Base-by-base conservation (phyloP, 257 asterid genomes). In the Nicotiana benthamiana region DNA sequence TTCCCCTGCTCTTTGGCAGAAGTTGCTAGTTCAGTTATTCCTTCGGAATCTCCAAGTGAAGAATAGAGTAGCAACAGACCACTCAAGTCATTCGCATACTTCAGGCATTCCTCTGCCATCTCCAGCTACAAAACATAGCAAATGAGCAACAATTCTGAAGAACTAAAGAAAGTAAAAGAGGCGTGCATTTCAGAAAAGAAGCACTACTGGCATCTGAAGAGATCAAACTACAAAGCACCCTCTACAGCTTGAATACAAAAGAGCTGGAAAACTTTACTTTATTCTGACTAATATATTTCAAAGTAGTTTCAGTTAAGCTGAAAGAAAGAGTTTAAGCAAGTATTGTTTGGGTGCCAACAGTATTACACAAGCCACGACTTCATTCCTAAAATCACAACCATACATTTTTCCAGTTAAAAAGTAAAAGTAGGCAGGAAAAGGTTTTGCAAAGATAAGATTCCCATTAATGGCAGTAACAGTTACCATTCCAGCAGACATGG, bases 401-500 rank as follows among this genome's bases (percentile, higher is more conserved):
- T 74, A 60, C 79, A 74, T 48, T 24, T 74, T 26, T 20, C 51
- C 79, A 48, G 24, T 12, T 1, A 3, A 26, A 48, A 24, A 46
- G 9, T 46, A 48, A 51, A 48, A 24, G 61, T 15, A 74, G 8
- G 61, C 60, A 51, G 13, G 17, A 11, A 15, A 51, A 51, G 53
- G 18, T 51, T 51, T 51, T 7, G 79, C 43, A 74, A 48, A 72
- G 16, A 74, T 48, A 74, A 26, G 26, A 74, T 48, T 16, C 22
- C 62, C 52, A 74, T 48, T 24, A 74, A 26, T 48, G 79, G 61
- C 4, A 74, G 61, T 8, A 68, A 84, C 81, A 18, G 77, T 80
- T 92, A 95, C 99, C 98, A 85, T 91, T 86, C 98, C 99, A 26
- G 89, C 77, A 86, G 99, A 95, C 97, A 95, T 87, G 53, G 99